phyloP scores from a whole-genome alignment of 495 filamentous ascomycete species.

The Penicillium egyptiacum region DNA sequence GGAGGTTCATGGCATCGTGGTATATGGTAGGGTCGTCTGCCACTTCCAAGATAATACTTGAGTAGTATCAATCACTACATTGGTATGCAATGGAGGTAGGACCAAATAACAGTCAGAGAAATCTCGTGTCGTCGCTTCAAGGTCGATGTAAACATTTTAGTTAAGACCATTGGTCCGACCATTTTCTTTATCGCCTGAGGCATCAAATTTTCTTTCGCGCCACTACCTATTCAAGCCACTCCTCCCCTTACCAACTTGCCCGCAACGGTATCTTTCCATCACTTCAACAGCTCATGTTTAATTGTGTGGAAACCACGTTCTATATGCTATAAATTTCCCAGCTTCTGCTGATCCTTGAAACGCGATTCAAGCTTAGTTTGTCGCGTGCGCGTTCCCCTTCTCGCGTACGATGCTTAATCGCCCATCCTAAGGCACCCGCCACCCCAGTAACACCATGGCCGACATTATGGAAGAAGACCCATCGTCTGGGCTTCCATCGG shows the following conservation, averaged over 20 bases:
- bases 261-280: constrained; percentile 2
- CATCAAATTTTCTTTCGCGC: constrained; percentile 5
- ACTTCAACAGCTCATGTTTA: neutral
- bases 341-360: neutral
- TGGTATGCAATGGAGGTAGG: neutral
- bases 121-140: constrained; percentile 6
- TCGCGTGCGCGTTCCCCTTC: constrained; percentile 4
- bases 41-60: neutral
- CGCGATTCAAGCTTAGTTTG: neutral
- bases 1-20: neutral
- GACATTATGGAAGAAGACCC: constrained; percentile 35
- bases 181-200: constrained; percentile 4
- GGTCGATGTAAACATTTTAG: constrained; percentile 7
- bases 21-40: neutral
- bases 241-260: constrained; percentile 1
- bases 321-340: neutral
- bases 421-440: constrained; percentile 1
- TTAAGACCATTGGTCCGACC: neutral
- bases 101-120: neutral
- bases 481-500: constrained; percentile 30
- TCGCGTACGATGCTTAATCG: constrained; percentile 15
- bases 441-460: constrained; percentile 17
- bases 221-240: constrained; percentile 7
- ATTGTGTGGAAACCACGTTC: neutral
- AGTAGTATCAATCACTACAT: neutral